These are phyloP conservation scores for Dunaliella primolecta DNA, from an alignment of 139 green algal species.

Conservation along the genomic window DNA sequence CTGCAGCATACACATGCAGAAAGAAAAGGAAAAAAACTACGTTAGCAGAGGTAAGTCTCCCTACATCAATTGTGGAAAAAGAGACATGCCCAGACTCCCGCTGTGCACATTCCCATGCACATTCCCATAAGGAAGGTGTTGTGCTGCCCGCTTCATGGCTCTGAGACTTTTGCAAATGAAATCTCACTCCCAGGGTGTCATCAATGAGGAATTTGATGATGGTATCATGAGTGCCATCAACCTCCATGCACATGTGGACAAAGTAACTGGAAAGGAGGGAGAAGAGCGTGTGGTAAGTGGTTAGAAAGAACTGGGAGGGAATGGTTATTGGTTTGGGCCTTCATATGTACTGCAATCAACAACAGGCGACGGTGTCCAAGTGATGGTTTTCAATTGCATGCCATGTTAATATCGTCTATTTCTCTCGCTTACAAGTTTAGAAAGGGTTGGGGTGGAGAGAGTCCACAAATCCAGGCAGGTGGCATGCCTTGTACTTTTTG, in stretches of 20 bases:
- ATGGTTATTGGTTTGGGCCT: no score
- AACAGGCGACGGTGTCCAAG: no score
- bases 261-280: slow-evolving; percentile 3
- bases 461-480: not conserved
- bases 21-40: no score
- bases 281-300: not conserved
- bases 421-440: not conserved
- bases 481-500: not conserved
- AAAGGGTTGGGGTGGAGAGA: not conserved
- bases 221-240: slow-evolving; percentile 24
- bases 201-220: slow-evolving; percentile 20
- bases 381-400: no score
- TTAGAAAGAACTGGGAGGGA: not conserved
- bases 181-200: slow-evolving; percentile 6
- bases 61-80: no score
- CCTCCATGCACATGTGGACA: not conserved
- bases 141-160: not conserved
- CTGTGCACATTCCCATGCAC: no score
- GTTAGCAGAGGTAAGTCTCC: not conserved
- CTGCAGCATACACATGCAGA: no score
- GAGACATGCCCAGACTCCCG: no score
- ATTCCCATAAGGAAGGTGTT: no score
- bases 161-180: slow-evolving; percentile 5
- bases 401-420: not conserved
- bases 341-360: no score